Evolutionary conservation across 2,329 filamentous ascomycete species (phyloP), one percentile per base, ranked within the genome.

Genomic region (Epichloe sp.): DNA sequence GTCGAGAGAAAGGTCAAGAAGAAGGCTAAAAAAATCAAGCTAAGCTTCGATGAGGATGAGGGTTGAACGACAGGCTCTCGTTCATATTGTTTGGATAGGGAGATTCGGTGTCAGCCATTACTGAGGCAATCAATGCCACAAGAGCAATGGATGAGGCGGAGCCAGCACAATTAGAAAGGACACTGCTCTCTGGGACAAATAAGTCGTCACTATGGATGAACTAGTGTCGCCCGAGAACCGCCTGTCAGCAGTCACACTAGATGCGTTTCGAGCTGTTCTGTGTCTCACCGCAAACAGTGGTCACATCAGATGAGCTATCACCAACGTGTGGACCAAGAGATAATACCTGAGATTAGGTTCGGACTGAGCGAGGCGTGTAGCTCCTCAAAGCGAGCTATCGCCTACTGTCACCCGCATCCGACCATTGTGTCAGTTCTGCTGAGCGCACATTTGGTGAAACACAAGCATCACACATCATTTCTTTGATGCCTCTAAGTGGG

Each of bases 11-110:
- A 63, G 53, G 56, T 56, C 7, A 77, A 74, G 63, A 80, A 81
- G 62, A 76, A 76, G 64, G 67, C 71, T 4, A 79, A 79, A 65
- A 83, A 83, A 68, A 78, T 85, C 53, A 84, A 84, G 68, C 68
- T 85, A 44, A 85, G 81, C 64, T 85, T 85, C 61, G 78, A 78
- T 26, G 76, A 83, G 52, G 79, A 82, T 17, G 77, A 80, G 36
- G 71, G 66, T 19, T 66, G 66, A 70, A 51, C 4, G 10, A 14
- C 8, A 62, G 35, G 5, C 12, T n/a, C 26, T 49, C 17, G 6
- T 12, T 19, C 34, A 8, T 44, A 42, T 38, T 17, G 4, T 6
- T 38, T 14, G 38, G 26, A 48, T 42, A 31, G n/a, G 17, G 12
- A n/a, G 23, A 15, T n/a, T 31, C 6, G 31, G n/a, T 34, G 14